Evolutionary conservation across 371 early-diverging fungal species (phyloP), one percentile per base, ranked within the genome.

Genomic region (Zancudomyces culisetae): DNA sequence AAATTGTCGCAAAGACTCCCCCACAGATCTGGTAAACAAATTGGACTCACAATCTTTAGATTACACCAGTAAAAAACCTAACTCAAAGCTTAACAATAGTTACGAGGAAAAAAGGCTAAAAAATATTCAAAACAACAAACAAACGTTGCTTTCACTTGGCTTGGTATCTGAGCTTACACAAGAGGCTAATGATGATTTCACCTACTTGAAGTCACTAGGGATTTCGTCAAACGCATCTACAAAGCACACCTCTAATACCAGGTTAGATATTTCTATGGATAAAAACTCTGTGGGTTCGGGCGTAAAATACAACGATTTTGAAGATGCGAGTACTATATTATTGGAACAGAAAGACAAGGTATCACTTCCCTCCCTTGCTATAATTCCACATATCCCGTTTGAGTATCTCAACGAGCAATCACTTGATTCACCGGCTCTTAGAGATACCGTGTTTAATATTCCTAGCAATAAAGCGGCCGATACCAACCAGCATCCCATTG

Each of bases 131-230:
- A 43, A 59, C 28, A 69, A 69, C 55, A 58, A 59, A 28, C 52
- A 65, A 28, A 55, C 56, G 48, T 68, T 69, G 13, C 46, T 68
- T 45, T 77, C 73, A 22, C 71, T 87, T 12, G 21, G 21, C 67
- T 61, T 88, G 26, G 77, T 82, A 2, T 83, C 87, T 1, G 88
- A 85, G 41, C 57, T 87, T 24, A 76, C 80, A 56, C 84, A 85
- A 51, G 76, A 80, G 21, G 74, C 80, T 1, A 77, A 79, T 30
- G 87, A 87, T 59, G 65, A 76, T 19, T 61, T 76, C 54, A 70
- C 78, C 2, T 81, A 85, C 56, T 76, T 78, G 51, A 77, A 72
- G 21, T 77, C 73, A 22, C 71, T 87, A 12, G 28, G 28, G 66
- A 63, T 76, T 54, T 60, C 55, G n/a, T n/a, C n/a, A n/a, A n/a